Base-by-base conservation (phyloP, 2,329 filamentous ascomycete genomes). In the Metarhizium robertsii region DNA sequence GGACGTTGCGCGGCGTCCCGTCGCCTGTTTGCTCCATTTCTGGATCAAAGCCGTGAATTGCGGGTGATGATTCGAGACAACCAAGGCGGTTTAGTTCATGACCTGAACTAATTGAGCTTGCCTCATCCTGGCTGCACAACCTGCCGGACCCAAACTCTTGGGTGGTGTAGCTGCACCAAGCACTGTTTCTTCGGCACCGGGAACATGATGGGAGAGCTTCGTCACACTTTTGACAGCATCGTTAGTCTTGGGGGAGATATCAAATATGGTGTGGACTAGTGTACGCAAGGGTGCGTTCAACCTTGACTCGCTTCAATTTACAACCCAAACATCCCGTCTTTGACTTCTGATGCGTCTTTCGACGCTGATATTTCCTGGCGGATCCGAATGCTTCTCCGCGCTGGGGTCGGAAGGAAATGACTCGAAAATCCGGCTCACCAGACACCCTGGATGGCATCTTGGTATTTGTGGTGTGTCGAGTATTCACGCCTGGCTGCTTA, bases 261-360 rank as follows among this genome's bases (percentile, higher is more conserved):
- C 11, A 40, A 13, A 4, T 3, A 40, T 14, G 5, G 14, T 16
- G 5, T 40, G 14, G 38, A 16, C 13, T 11, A 11, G 38, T 40
- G 5, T 13, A 10, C 5, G 48, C 16, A 34, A 10, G 29, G 32
- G 11, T 13, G 34, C 6, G 11, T 34, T n/a, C 7, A 20, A 64
- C 63, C 60, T 64, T 65, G 51, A 64, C 60, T 43, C 62, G 56
- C 36, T 61, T 65, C 10, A 61, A 53, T 20, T 63, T 64, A 53
- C 63, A 64, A 1, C 51, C 55, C 1, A 55, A 18, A 50, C 63
- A 65, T 3, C 63, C 62, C n/a, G 30, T 50, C 47, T 46, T 59
- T 1, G 59, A 62, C 51, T 62, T 64, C n/a, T 50, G 42, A 50
- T 61, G 59, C 30, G 55, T 54, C 55, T 57, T 62, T 36, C 62